Percentiles rank a stretch among this genome's conserved stretches.
Evolutionary conservation across 345 rosid species (phyloP).

Genomic region (Psidium friedrichsthalianum): DNA sequence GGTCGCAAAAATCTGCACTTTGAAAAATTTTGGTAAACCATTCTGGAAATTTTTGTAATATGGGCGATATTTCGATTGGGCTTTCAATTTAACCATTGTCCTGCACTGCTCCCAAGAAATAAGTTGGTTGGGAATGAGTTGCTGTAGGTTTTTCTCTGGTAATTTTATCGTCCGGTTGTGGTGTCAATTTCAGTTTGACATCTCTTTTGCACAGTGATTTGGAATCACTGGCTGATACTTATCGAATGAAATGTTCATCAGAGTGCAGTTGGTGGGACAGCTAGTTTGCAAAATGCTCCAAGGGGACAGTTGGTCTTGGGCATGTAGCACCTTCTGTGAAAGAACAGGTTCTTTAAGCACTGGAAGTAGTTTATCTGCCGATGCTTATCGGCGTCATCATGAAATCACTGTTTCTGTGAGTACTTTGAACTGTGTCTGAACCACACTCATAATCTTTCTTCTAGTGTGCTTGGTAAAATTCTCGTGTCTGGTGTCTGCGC

Average conservation of each 20-base stretch:
- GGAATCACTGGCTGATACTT: neutral
- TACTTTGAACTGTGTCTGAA: neutral
- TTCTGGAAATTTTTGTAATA: neutral
- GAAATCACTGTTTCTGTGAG: slow-evolving; percentile 79
- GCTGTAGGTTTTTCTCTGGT: neutral
- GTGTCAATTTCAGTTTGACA: neutral
- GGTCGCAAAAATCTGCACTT: neutral
- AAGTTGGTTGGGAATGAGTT: neutral
- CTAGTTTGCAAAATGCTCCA: slow-evolving; percentile 23
- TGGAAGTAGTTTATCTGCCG: slow-evolving; percentile 36
- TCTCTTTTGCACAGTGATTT: neutral
- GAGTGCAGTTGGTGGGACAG: slow-evolving; percentile 25
- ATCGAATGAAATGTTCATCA: neutral
- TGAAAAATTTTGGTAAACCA: neutral
- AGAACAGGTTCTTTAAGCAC: slow-evolving; percentile 10
- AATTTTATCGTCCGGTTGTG: neutral
- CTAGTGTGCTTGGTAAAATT: neutral
- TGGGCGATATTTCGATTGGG: neutral
- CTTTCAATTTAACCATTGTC: neutral
- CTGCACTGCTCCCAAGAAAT: neutral
- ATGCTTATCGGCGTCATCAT: slow-evolving; percentile 68
- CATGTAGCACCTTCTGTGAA: slow-evolving; percentile 10
- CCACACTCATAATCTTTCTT: neutral
- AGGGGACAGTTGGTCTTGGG: slow-evolving; percentile 13
- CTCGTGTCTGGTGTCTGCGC: neutral